Conservation (phyloP, 139 green algal genomes). For the Ulvella scutata region DNA sequence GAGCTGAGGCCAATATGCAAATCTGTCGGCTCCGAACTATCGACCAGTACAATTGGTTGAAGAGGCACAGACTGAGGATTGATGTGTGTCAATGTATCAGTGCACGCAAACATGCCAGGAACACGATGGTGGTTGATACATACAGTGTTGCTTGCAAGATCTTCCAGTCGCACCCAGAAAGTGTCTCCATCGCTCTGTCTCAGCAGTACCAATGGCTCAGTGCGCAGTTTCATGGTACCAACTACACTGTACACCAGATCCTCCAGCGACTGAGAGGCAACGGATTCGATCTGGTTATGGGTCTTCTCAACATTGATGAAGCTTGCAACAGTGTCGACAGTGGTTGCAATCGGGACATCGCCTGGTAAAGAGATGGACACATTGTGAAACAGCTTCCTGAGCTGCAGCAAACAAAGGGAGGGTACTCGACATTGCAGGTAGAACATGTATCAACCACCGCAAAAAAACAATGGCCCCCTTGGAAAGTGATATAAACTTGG, state of each 20-base stretch:
- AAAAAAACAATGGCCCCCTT: neutral
- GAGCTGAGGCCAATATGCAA: constrained; percentile 26
- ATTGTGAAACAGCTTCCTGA: neutral
- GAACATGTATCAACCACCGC: constrained; percentile 7
- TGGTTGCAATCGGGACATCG: neutral
- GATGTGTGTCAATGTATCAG: constrained; percentile 16
- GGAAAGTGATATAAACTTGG: constrained; percentile 1
- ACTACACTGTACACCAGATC: constrained; percentile 7
- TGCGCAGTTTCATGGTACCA: constrained; percentile 24
- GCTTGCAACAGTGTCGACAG: neutral
- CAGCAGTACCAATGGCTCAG: constrained; percentile 34
- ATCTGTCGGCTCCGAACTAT: constrained; percentile 30
- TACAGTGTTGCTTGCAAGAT: constrained; percentile 34
- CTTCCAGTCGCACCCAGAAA: constrained; percentile 40
- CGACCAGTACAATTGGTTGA: constrained; percentile 30
- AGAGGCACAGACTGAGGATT: constrained; percentile 19
- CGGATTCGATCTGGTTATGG: neutral
- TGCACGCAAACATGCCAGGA: constrained; percentile 7
- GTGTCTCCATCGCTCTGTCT: constrained; percentile 27
- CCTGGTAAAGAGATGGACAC: neutral
- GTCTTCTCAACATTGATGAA: neutral
- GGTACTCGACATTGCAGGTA: constrained; percentile 18
- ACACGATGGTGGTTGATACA: constrained; percentile 39
- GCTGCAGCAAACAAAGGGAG: neutral
- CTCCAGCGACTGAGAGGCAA: neutral